Base-by-base conservation (phyloP, 1,284 basidiomycete species). In the Farysia itapuensis region DNA sequence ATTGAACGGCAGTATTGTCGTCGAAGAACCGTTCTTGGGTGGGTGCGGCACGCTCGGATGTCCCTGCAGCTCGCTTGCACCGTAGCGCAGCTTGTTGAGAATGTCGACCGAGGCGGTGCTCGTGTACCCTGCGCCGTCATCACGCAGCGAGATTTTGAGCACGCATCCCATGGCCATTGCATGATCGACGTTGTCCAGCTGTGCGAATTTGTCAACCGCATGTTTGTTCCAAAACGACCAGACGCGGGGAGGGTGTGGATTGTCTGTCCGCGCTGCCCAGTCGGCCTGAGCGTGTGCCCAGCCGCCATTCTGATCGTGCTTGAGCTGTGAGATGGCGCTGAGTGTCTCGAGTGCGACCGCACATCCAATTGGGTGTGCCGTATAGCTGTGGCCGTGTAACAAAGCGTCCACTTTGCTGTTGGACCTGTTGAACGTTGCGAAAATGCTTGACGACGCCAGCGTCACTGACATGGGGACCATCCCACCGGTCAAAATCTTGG, bases 401-500 rank as follows among this genome's bases (percentile, higher is more conserved):
- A 98, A 79, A 11, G 94, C 92, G 56, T 90, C 85, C 15, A 83
- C 83, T 77, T 97, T 97, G 32, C 81, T 81, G 21, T 84, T 81
- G 39, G 87, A 84, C 28, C 32, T 21, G 83, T 79, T 48, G 79
- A 97, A 97, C 1, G 87, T 85, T 21, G 82, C 75, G 79, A 93
- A 98, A 34, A 97, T 85, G 7, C 82, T 82, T 40, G 85, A 80
- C 0, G 84, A 84, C 1, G 94, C 87, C 19, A 98, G 82, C 4
- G 74, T 76, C 9, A 86, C 84, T 1, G 89, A 84, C 26, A 97
- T 82, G 3, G 94, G 94, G 4, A 97, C 81, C 9, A 95, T 81
- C 1, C 94, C 94, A 24, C 94, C 94, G 0, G 94, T 96, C 18
- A 98, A 81, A 54, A 93, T 88, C 77, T 98, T 98, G 29, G 92